Conservation (phyloP, 2,329 filamentous ascomycete species). For the Ceratocystis cubensis region DNA sequence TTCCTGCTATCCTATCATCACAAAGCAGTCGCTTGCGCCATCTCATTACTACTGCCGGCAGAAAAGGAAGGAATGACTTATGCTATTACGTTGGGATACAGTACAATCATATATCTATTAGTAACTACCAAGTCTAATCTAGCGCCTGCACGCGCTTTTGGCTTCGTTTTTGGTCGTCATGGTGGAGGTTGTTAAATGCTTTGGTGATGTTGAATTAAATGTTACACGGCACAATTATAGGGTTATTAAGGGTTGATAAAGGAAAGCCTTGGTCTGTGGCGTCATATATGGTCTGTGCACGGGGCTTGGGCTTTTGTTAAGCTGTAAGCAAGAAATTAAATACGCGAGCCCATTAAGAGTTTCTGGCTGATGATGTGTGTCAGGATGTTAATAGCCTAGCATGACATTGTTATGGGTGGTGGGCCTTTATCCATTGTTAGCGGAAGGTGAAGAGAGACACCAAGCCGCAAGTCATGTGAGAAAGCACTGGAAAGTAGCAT, state of each 20-base stretch:
- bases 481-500: neutral
- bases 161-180: too few relatives aligned
- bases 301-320: neutral
- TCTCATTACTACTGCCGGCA: neutral
- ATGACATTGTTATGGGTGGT: neutral
- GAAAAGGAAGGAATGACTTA: neutral
- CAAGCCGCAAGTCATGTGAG: neutral
- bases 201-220: neutral
- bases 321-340: neutral
- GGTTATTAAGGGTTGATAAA: neutral
- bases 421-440: neutral
- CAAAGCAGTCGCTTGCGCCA: neutral
- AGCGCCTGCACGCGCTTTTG: neutral
- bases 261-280: neutral
- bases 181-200: too few relatives aligned
- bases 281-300: neutral
- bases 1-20: neutral
- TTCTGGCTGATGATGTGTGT: neutral
- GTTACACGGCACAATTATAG: neutral
- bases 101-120: neutral
- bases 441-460: neutral
- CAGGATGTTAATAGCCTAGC: neutral
- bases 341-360: conserved; percentile 5
- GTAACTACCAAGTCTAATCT: neutral
- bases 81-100: neutral